These are phyloP conservation scores for Diaporthe caulivora DNA, from an alignment of 2,329 filamentous ascomycete species.

Conservation along the genomic window DNA sequence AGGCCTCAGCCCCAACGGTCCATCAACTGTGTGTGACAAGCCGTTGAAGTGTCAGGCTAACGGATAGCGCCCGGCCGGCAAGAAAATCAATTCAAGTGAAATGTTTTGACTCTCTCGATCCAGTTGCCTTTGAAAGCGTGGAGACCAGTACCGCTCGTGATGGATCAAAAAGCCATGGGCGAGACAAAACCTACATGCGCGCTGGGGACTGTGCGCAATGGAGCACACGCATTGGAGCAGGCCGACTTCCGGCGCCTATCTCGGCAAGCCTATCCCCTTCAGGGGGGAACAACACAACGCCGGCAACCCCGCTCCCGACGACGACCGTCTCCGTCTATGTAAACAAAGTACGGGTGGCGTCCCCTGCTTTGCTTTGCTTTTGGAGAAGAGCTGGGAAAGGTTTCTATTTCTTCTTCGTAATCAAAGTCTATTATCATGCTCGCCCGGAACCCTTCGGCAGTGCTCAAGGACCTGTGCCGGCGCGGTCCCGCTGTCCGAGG, in stretches of 20 bases:
- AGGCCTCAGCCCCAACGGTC: background rate
- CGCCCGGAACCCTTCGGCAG: background rate
- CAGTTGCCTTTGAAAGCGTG: background rate
- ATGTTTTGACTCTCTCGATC: background rate
- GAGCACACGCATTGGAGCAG: background rate
- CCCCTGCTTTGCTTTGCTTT: background rate
- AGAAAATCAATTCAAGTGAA: background rate
- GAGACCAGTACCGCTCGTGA: no score
- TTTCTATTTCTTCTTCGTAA: no score
- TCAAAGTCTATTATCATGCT: background rate
- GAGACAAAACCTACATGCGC: background rate
- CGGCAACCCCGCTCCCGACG: constrained; percentile 8
- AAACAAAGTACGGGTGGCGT: background rate
- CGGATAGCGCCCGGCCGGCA: background rate
- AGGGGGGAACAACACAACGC: background rate
- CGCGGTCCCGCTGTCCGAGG: background rate
- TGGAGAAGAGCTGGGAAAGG: background rate
- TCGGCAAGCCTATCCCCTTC: background rate
- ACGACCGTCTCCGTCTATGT: background rate
- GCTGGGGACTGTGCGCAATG: background rate
- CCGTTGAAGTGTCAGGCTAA: background rate
- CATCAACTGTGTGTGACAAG: background rate
- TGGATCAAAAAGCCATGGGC: background rate
- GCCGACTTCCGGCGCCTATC: background rate
- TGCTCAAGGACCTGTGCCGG: background rate